Evolutionary conservation across 106 monocot genomes (phyloP).

Genomic region (Dendrobium catenatum): DNA sequence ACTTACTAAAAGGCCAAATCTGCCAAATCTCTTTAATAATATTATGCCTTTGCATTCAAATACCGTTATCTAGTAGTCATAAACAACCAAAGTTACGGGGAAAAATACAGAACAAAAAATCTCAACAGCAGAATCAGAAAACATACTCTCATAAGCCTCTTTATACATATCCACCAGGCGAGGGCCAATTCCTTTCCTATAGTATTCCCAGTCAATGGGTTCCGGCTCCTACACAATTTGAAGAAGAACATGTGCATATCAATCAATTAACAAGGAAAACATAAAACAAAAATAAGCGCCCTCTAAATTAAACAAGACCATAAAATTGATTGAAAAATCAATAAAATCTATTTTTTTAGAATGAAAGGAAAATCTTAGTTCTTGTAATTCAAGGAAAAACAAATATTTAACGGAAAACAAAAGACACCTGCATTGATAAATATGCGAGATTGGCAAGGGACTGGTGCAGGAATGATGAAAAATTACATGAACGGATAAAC

Average conservation of each 20-base stretch:
- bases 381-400: neutral
- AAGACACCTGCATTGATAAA: too few relatives aligned
- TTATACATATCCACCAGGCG: conserved; percentile 67
- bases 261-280: conserved; percentile 1
- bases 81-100: neutral
- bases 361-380: neutral
- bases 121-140: neutral
- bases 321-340: too few relatives aligned
- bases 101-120: neutral
- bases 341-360: too few relatives aligned
- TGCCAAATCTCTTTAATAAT: neutral
- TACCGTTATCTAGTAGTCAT: neutral
- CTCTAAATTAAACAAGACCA: too few relatives aligned
- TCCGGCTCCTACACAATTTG: conserved; percentile 37
- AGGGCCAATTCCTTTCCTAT: conserved; percentile 62
- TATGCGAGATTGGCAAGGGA: neutral
- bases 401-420: too few relatives aligned
- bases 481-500: too few relatives aligned
- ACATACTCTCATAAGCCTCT: conserved; percentile 73
- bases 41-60: neutral
- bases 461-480: neutral
- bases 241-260: neutral
- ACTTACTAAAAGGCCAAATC: neutral
- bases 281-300: neutral
- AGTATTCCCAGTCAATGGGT: conserved; percentile 72